Conservation (phyloP, 2,329 filamentous ascomycete genomes). For the Calonectria hawksworthii region DNA sequence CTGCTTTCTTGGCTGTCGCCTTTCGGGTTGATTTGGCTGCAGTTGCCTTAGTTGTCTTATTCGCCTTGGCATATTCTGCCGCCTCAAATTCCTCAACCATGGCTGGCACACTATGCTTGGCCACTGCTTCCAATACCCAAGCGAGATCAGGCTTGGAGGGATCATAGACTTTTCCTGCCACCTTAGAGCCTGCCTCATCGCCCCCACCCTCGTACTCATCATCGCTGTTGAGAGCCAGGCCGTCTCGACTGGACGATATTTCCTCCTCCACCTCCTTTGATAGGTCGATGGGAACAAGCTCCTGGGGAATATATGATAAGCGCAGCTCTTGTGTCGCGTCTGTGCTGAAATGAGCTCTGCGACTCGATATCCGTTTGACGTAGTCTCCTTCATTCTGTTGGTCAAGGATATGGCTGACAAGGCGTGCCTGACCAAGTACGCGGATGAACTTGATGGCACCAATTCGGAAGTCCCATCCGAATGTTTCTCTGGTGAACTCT, state of each 20-base stretch:
- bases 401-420: conserved; percentile 70
- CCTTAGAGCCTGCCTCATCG: conserved; percentile 41
- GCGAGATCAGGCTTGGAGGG: conserved; percentile 40
- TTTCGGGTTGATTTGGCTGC: conserved; percentile 43
- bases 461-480: conserved; percentile 85
- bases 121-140: conserved; percentile 57
- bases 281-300: conserved; percentile 84
- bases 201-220: conserved; percentile 69
- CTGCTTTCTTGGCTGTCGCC: conserved; percentile 39
- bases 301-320: conserved; percentile 80
- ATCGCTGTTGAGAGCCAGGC: conserved; percentile 74
- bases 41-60: conserved; percentile 41
- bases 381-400: conserved; percentile 56
- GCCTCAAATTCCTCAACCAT: conserved; percentile 48
- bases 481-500: conserved; percentile 81
- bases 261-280: conserved; percentile 77
- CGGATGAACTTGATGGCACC: conserved; percentile 90
- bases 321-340: conserved; percentile 84
- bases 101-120: conserved; percentile 42
- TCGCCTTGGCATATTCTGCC: conserved; percentile 38
- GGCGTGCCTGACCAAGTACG: conserved; percentile 81
- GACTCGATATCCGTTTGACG: conserved; percentile 76
- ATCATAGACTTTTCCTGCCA: conserved; percentile 9
- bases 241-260: conserved; percentile 64
- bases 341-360: conserved; percentile 78